phyloP scores from a whole-genome alignment of 768 basidiomycete species.

The Pleurotus eryngii region DNA sequence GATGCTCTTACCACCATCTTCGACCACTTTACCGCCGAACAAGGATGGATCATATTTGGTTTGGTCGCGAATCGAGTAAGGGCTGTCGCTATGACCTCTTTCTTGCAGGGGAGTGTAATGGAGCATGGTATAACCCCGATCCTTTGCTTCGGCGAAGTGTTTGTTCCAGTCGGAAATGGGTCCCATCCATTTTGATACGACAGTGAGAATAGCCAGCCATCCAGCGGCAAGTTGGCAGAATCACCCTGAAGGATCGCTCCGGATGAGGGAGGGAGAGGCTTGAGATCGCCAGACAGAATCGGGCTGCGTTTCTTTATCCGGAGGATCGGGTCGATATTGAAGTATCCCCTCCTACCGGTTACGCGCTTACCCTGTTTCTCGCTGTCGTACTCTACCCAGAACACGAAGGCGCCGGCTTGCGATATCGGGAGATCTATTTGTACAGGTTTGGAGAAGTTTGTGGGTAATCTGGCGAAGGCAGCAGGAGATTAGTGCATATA shows the following conservation, averaged over 20 bases:
- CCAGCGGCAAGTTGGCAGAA: constrained; percentile 71
- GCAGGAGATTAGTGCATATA: constrained; percentile 12
- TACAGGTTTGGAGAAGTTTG: constrained; percentile 85
- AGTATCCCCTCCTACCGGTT: constrained; percentile 87
- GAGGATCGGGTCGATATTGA: constrained; percentile 93
- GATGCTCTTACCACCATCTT: constrained; percentile 50
- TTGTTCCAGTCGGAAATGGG: constrained; percentile 70
- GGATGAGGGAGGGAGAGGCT: constrained; percentile 47
- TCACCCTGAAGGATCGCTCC: constrained; percentile 51
- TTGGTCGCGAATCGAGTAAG: constrained; percentile 93
- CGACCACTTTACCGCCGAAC: constrained; percentile 40
- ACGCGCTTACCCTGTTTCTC: constrained; percentile 55
- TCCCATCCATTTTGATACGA: constrained; percentile 99
- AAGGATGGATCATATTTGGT: constrained; percentile 75
- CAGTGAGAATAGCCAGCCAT: constrained; percentile 85
- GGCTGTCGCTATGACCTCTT: constrained; percentile 84
- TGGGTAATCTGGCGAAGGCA: constrained; percentile 59
- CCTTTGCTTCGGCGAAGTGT: constrained; percentile 79
- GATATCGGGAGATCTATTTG: constrained; percentile 95
- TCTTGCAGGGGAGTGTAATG: constrained; percentile 96
- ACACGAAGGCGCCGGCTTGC: constrained; percentile 93
- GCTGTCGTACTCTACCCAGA: constrained; percentile 90
- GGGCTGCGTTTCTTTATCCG: constrained; percentile 67
- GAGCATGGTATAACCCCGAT: constrained; percentile 96
- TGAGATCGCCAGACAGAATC: constrained; percentile 59